Evolutionary conservation across 108 stramenopile genomes (phyloP), one percentile per base, ranked within the genome.

Genomic region (Nitzschia sp.): DNA sequence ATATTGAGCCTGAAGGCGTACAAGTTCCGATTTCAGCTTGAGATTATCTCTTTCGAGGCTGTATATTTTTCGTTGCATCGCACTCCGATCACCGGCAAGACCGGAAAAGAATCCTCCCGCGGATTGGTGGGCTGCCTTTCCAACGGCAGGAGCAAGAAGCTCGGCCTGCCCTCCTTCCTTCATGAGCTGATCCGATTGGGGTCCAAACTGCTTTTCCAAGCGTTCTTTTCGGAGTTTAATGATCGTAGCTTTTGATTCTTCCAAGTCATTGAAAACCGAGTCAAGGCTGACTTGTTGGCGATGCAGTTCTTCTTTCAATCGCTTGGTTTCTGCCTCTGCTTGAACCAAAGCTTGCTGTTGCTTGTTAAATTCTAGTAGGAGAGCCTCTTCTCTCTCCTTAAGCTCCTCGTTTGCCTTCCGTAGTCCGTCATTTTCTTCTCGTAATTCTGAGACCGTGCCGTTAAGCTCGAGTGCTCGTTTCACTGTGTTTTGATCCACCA

Each of bases 211-310:
- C n/a, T n/a, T 53, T 6, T 53, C 51, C 9, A 42, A 42, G 6
- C 38, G 38, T 42, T 42, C 38, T 13, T 53, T 24, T n/a, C 51
- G 51, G 19, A 53, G 51, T 53, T 19, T 24, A 6, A 15, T 53
- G 21, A 53, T n/a, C 6, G 19, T 4, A 17, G 8, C 5, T 53
- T 24, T 19, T 8, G 58, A 59, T 32, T 59, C 58, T 34, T 59
- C 58, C 3, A 59, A 32, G 0, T 25, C 58, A 31, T 4, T 59
- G 25, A n/a, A 25, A 8, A 59, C n/a, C 0, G 3, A 34, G 18
- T 59, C 58, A n/a, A 59, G 31, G 58, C 31, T 31, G 25, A 32
- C 58, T 28, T 59, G 30, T 28, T 32, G 58, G 8, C 33, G 58
- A 33, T 59, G 18, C 31, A 33, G 11, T 29, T 59, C 32, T 32